phyloP scores from a whole-genome alignment of 352 stramenopile genomes.

The Globisporangium sylvaticum region DNA sequence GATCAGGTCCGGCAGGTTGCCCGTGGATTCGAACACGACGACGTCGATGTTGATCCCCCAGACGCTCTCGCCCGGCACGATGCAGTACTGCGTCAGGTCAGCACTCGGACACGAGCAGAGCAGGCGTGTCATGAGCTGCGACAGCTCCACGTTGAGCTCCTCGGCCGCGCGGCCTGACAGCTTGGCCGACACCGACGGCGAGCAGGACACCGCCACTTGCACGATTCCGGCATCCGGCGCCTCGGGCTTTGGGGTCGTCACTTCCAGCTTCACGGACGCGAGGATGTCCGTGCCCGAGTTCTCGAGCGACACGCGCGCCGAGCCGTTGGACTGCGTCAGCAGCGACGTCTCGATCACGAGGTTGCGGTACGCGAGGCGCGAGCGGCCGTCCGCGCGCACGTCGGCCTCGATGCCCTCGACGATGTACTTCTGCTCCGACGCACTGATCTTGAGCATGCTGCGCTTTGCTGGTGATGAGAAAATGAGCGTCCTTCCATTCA shows the following conservation, averaged over 20 bases:
- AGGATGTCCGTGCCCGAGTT: conserved; percentile 67
- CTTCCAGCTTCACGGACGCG: conserved; percentile 76
- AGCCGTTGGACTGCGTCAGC: conserved; percentile 75
- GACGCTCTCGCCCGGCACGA: conserved; percentile 69
- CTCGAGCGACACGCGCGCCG: conserved; percentile 62
- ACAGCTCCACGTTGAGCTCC: conserved; percentile 77
- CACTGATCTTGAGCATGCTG: conserved; percentile 69
- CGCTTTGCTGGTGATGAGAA: not conserved
- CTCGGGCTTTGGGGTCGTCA: conserved; percentile 40
- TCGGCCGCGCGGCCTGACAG: conserved; percentile 62
- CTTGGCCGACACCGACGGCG: conserved; percentile 71
- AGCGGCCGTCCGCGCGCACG: conserved; percentile 64
- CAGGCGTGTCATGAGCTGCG: conserved; percentile 70
- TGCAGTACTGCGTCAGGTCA: conserved; percentile 57
- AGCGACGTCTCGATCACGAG: conserved; percentile 66
- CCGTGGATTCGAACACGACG: conserved; percentile 76
- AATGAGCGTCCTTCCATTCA: not conserved
- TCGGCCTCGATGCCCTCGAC: conserved; percentile 62
- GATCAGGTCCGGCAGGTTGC: conserved; percentile 71
- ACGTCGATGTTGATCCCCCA: conserved; percentile 73
- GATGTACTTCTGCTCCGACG: conserved; percentile 75
- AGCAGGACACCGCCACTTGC: conserved; percentile 53
- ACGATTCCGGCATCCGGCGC: conserved; percentile 50
- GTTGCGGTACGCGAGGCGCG: conserved; percentile 58
- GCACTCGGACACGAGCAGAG: conserved; percentile 47